Evolutionary conservation across 371 early-diverging fungal species (phyloP).

Genomic region (Mucor saturninus): DNA sequence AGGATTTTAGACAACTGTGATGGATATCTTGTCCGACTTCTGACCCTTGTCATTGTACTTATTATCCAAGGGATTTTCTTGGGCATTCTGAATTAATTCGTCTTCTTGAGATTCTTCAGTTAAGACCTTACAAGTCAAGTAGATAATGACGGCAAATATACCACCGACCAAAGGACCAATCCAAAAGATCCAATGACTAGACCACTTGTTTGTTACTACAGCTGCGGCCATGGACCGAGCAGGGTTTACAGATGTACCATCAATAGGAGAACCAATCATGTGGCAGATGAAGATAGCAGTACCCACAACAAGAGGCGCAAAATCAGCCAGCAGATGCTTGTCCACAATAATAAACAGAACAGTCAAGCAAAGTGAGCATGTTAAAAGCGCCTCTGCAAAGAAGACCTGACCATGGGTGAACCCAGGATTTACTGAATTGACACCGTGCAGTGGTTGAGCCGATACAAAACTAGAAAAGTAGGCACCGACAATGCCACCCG

Average conservation of each 20-base stretch:
- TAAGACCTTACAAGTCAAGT: constrained; percentile 12
- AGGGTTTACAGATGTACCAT: constrained; percentile 64
- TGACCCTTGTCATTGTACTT: background rate
- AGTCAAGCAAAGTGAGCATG: constrained; percentile 47
- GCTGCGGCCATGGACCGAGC: constrained; percentile 66
- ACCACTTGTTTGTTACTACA: constrained; percentile 54
- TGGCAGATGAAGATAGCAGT: constrained; percentile 55
- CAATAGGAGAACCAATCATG: constrained; percentile 45
- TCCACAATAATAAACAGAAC: constrained; percentile 56
- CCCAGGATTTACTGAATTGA: constrained; percentile 42
- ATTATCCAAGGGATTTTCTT: background rate
- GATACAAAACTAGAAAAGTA: constrained; percentile 43
- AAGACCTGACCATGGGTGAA: constrained; percentile 47
- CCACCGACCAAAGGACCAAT: constrained; percentile 41
- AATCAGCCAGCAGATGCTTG: constrained; percentile 40
- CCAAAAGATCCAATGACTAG: constrained; percentile 65
- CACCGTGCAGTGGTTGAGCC: constrained; percentile 36
- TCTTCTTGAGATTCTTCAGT: constrained; percentile 20
- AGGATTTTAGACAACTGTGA: background rate
- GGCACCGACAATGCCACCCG: constrained; percentile 63
- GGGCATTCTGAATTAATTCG: constrained; percentile 10
- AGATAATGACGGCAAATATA: constrained; percentile 24
- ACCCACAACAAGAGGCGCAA: constrained; percentile 59
- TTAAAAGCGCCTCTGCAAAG: constrained; percentile 56
- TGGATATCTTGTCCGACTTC: background rate